Evolutionary conservation across 2,329 filamentous ascomycete genomes (phyloP).

Genomic region (Colletotrichum eremochloae): DNA sequence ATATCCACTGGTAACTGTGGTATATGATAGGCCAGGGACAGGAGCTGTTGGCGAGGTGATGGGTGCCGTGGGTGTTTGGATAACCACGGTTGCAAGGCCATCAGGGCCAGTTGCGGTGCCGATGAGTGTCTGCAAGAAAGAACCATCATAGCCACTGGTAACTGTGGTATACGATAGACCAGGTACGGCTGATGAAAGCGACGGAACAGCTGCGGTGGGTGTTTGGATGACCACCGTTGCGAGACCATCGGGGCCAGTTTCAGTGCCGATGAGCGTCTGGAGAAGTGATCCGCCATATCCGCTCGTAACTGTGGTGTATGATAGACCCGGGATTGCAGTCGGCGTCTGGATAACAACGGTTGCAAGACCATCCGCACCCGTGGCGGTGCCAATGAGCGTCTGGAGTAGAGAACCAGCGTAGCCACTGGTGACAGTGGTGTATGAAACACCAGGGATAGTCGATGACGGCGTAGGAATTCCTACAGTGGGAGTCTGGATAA

Average conservation of each 20-base stretch:
- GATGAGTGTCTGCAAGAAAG: background rate
- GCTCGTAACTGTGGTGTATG: background rate
- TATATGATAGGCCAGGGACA: background rate
- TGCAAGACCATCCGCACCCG: background rate
- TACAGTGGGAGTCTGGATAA: background rate
- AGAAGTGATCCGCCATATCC: background rate
- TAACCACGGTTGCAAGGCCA: background rate
- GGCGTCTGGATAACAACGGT: background rate
- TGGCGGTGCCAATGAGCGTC: background rate
- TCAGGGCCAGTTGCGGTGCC: background rate
- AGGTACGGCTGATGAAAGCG: background rate
- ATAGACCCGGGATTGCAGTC: background rate
- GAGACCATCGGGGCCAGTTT: background rate
- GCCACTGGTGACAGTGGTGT: constrained; percentile 6
- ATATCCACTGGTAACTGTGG: constrained; percentile 11
- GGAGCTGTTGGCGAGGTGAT: background rate
- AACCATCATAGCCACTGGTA: background rate
- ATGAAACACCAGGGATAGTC: background rate
- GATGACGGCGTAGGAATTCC: background rate
- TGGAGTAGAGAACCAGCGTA: constrained; percentile 5
- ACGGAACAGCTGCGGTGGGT: background rate
- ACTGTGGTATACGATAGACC: background rate
- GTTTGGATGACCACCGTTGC: background rate
- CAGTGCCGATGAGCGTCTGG: background rate
- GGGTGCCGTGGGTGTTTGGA: background rate